Evolutionary conservation across 768 basidiomycete genomes (phyloP).

Genomic region (Cubamyces sp.): DNA sequence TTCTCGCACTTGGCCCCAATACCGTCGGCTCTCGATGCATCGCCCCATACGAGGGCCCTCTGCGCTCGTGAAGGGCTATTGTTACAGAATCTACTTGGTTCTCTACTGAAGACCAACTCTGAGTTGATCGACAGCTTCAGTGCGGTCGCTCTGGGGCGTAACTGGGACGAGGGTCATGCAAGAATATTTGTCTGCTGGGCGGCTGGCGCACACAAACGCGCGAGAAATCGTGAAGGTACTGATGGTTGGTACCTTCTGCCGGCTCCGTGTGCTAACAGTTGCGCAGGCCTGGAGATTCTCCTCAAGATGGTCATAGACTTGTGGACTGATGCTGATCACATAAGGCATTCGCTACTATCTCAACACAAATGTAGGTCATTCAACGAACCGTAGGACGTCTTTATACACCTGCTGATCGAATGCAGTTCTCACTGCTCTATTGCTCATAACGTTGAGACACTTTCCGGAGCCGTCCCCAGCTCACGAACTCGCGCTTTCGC

Average conservation of each 20-base stretch:
- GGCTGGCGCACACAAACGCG: constrained; percentile 46
- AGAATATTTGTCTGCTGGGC: constrained; percentile 76
- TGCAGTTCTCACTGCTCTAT: constrained; percentile 72
- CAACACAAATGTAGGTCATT: constrained; percentile 71
- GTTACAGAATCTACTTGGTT: constrained; percentile 58
- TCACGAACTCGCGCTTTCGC: constrained; percentile 52
- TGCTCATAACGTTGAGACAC: constrained; percentile 67
- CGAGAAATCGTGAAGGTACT: constrained; percentile 38
- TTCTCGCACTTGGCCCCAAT: constrained; percentile 49
- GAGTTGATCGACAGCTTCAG: constrained; percentile 57
- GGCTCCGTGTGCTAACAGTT: neutral
- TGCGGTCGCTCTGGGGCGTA: constrained; percentile 55
- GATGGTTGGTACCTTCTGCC: neutral
- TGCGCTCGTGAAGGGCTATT: constrained; percentile 60
- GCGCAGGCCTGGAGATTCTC: constrained; percentile 48
- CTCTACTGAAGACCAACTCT: constrained; percentile 42
- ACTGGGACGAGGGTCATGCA: constrained; percentile 62
- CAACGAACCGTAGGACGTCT: neutral
- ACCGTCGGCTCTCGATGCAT: constrained; percentile 37
- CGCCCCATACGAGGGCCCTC: constrained; percentile 41
- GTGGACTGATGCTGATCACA: constrained; percentile 80
- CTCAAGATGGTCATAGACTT: constrained; percentile 54
- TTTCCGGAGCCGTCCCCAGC: constrained; percentile 52
- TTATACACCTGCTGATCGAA: constrained; percentile 5
- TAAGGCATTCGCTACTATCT: constrained; percentile 77